These are phyloP conservation scores for Gomphus sp. DNA, from an alignment of 1,284 basidiomycete species.

Conservation along the genomic window DNA sequence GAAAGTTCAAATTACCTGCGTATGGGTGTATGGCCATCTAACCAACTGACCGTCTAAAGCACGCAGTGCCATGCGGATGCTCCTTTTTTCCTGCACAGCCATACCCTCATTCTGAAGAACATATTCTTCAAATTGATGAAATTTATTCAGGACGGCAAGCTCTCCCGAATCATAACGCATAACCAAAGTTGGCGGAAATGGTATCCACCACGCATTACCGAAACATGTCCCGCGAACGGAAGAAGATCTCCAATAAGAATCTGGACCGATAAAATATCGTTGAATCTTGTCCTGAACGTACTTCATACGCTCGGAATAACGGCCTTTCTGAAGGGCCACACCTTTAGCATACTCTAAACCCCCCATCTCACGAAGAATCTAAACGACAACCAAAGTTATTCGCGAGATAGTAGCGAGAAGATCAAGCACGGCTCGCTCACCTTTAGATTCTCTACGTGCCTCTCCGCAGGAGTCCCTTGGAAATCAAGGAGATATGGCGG, in stretches of 20 bases:
- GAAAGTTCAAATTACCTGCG: slow-evolving; percentile 32
- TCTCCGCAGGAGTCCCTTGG: slow-evolving; percentile 57
- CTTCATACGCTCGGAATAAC: slow-evolving; percentile 36
- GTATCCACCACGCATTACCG: slow-evolving; percentile 71
- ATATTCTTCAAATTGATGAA: slow-evolving; percentile 50
- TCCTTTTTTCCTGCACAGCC: slow-evolving; percentile 42
- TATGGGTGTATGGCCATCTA: slow-evolving; percentile 56
- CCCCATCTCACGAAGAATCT: slow-evolving; percentile 66
- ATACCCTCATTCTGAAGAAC: slow-evolving; percentile 53
- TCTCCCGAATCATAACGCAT: slow-evolving; percentile 65
- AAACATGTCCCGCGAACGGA: slow-evolving; percentile 33
- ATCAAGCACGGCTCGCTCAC: slow-evolving; percentile 24
- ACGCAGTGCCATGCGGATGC: slow-evolving; percentile 58
- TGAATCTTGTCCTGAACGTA: slow-evolving; percentile 45
- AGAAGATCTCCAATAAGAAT: slow-evolving; percentile 53
- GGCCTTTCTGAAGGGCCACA: slow-evolving; percentile 35
- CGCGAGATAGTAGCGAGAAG: not conserved
- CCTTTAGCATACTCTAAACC: slow-evolving; percentile 42
- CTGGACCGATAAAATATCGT: slow-evolving; percentile 51
- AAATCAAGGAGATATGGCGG: slow-evolving; percentile 71
- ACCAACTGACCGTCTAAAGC: slow-evolving; percentile 61
- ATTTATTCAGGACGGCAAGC: slow-evolving; percentile 36
- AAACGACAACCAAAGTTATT: not conserved
- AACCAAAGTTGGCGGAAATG: slow-evolving; percentile 69
- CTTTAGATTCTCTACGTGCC: slow-evolving; percentile 77